Percentiles rank a stretch among this genome's conserved stretches.
Conservation (phyloP, 2,329 filamentous ascomycete species). For the Trichoderma sp. region DNA sequence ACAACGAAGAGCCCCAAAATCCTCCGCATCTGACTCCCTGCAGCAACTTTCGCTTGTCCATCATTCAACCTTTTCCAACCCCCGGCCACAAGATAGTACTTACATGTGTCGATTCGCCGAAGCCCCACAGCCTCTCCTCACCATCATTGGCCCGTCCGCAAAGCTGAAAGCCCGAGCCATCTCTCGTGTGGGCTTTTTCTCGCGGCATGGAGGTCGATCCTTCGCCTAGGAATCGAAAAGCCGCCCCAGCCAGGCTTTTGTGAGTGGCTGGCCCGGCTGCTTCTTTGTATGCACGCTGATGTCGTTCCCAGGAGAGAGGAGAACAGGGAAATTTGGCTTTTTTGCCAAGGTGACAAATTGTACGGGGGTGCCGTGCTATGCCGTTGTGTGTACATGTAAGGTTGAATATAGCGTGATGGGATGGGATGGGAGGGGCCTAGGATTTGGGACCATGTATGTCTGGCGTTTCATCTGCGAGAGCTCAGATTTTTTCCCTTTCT, state of each 20-base stretch:
- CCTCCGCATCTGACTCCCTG: background rate
- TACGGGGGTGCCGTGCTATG: background rate
- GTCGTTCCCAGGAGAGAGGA: background rate
- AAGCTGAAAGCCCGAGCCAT: background rate
- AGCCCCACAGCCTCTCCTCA: background rate
- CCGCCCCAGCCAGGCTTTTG: background rate
- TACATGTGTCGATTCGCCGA: background rate
- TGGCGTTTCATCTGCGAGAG: background rate
- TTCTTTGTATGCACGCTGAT: conserved; percentile 9
- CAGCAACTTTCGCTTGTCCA: background rate
- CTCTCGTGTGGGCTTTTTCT: background rate
- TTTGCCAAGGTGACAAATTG: background rate
- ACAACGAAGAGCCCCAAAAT: background rate
- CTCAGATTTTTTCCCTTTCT: background rate
- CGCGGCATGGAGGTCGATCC: conserved; percentile 15
- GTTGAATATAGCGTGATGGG: background rate
- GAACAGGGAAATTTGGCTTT: background rate
- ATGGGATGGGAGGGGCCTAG: background rate
- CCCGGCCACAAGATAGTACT: background rate
- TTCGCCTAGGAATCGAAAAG: background rate
- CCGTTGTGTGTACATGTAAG: background rate
- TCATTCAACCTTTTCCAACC: background rate
- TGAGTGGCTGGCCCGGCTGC: conserved; percentile 1
- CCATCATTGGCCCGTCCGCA: background rate
- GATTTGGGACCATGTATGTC: background rate